Percentiles rank a stretch among this genome's conserved stretches.
These are phyloP conservation scores for Edaphochlamys debaryana DNA, from an alignment of 139 green algal genomes.

Conservation along the genomic window DNA sequence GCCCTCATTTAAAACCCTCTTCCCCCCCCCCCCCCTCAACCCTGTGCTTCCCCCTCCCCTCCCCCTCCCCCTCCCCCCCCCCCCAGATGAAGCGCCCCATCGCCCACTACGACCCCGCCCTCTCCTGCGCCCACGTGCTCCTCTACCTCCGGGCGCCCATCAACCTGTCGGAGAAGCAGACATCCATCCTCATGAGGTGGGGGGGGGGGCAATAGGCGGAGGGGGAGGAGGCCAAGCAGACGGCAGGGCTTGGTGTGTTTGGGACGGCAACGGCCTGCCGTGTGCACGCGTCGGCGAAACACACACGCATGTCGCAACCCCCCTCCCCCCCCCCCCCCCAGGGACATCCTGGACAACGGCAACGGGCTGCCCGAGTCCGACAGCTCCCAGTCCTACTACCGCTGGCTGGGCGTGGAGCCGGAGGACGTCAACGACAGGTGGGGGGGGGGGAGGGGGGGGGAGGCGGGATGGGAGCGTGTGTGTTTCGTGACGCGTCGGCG, in stretches of 20 bases:
- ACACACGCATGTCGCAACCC: too few relatives aligned
- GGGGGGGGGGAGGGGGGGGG: too few relatives aligned
- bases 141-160: constrained; percentile 42
- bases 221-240: too few relatives aligned
- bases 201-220: too few relatives aligned
- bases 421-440: not conserved
- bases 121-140: constrained; percentile 51
- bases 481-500: too few relatives aligned
- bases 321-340: too few relatives aligned
- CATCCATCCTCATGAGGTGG: constrained; percentile 13
- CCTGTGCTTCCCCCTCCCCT: not conserved
- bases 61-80: not conserved
- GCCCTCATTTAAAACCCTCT: not conserved
- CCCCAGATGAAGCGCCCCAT: constrained; percentile 46
- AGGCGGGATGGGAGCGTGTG: too few relatives aligned
- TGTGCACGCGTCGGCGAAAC: too few relatives aligned
- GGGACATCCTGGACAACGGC: constrained; percentile 41
- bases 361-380: not conserved
- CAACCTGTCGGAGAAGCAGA: constrained; percentile 30
- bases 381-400: not conserved
- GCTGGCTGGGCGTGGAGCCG: constrained; percentile 1
- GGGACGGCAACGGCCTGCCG: too few relatives aligned
- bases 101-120: constrained; percentile 40
- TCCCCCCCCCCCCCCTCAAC: too few relatives aligned
- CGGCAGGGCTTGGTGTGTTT: too few relatives aligned